These are phyloP conservation scores for Eudorina sp. DNA, from an alignment of 139 green algal species.

Conservation along the genomic window DNA sequence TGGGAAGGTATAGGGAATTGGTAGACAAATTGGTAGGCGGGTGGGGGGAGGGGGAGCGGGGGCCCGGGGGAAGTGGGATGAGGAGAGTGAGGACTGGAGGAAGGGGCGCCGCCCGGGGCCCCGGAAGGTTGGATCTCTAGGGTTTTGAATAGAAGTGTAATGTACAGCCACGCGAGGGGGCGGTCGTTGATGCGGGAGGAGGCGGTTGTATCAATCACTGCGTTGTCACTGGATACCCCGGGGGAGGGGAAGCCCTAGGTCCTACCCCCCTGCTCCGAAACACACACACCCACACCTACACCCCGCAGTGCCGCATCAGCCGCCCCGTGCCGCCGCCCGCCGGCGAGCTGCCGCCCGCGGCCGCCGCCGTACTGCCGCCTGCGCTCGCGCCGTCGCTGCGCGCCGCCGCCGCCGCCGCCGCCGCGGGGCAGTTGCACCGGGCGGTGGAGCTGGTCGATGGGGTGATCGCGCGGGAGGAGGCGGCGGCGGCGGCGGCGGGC, in stretches of 20 bases:
- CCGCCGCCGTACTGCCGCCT: background rate
- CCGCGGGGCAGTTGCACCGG: background rate
- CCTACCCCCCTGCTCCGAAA: no score
- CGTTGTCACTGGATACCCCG: no score
- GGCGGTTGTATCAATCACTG: no score
- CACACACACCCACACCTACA: no score
- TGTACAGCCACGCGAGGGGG: no score
- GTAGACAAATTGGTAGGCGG: background rate
- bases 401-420: background rate
- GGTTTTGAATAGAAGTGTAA: no score
- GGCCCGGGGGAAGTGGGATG: background rate
- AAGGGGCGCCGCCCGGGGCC: no score
- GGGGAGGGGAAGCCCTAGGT: no score
- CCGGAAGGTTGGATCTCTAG: no score
- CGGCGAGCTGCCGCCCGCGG: background rate
- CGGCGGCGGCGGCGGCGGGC: conserved; percentile 27
- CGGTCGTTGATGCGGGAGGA: no score
- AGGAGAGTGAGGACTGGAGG: background rate
- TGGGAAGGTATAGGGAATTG: background rate
- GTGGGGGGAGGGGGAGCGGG: background rate
- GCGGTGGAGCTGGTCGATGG: background rate
- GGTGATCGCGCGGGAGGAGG: conserved; percentile 12
- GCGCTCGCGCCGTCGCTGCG: background rate
- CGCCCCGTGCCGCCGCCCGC: conserved; percentile 11
- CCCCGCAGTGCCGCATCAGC: conserved; percentile 27